Evolutionary conservation across 257 asterid genomes (phyloP).

Genomic region (Lavandula angustifolia): DNA sequence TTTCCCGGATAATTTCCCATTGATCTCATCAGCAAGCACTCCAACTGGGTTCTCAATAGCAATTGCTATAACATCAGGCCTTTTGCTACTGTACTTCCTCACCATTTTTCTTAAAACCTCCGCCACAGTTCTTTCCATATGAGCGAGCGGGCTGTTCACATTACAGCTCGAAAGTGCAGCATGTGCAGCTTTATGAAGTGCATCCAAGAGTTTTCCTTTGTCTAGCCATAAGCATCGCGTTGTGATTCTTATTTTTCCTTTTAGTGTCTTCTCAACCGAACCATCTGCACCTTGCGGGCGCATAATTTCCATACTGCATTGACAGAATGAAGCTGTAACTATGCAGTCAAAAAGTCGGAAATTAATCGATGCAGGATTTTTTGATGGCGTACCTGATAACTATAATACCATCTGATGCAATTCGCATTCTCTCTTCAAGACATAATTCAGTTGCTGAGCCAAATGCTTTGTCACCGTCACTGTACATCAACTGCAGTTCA

Average conservation of each 20-base stretch:
- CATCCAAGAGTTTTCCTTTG: conserved; percentile 95
- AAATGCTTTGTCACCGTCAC: conserved; percentile 99
- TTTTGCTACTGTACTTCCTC: conserved; percentile 88
- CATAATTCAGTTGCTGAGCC: conserved; percentile 90
- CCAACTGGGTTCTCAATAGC: conserved; percentile 85
- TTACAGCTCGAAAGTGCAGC: conserved; percentile 96
- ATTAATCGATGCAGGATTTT: not conserved
- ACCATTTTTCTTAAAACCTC: conserved; percentile 91
- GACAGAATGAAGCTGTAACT: conserved; percentile 28
- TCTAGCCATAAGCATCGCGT: conserved; percentile 99
- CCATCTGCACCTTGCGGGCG: conserved; percentile 64
- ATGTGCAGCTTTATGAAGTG: conserved; percentile 94
- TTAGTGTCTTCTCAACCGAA: conserved; percentile 53
- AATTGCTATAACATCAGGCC: conserved; percentile 89
- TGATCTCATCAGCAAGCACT: conserved; percentile 82
- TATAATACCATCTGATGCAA: conserved; percentile 94
- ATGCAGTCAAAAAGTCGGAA: conserved; percentile 27
- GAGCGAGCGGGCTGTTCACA: conserved; percentile 69
- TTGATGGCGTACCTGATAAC: conserved; percentile 64
- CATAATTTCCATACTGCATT: conserved; percentile 84
- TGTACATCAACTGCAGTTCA: conserved; percentile 83
- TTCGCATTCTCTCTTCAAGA: conserved; percentile 84
- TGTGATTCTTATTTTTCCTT: conserved; percentile 93
- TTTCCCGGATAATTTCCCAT: conserved; percentile 67
- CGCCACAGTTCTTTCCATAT: conserved; percentile 90